Conservation (phyloP, 2,329 filamentous ascomycete genomes). For the Aspergillus sp. region DNA sequence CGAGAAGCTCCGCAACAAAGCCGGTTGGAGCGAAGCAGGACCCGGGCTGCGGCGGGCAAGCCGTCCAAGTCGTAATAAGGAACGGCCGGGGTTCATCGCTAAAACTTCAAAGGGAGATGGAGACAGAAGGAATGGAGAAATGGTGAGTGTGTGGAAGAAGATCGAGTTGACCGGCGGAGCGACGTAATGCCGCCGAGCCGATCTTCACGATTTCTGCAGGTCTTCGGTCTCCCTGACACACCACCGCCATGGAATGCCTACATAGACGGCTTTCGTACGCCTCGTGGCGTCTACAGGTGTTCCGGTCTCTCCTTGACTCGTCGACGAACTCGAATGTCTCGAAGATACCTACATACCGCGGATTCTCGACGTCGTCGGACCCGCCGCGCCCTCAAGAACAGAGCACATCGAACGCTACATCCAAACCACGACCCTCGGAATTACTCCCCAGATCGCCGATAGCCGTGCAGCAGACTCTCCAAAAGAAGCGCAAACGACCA, state of each 20-base stretch:
- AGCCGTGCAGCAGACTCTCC: conserved; percentile 14
- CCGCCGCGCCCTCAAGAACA: neutral
- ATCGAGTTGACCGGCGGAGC: neutral
- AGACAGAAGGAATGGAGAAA: neutral
- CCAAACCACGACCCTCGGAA: conserved; percentile 18
- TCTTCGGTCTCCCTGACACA: neutral
- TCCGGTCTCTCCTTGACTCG: conserved; percentile 6
- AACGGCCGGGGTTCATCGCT: conserved; percentile 18
- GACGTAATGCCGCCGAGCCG: neutral
- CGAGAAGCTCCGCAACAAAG: conserved; percentile 21
- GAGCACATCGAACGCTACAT: conserved; percentile 1
- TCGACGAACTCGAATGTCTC: neutral
- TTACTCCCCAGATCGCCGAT: conserved; percentile 31
- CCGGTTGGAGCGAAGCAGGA: conserved; percentile 3
- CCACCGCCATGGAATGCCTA: conserved; percentile 19
- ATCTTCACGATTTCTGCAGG: neutral
- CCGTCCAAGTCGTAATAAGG: conserved; percentile 18
- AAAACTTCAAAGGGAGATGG: neutral
- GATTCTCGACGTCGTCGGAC: conserved; percentile 9
- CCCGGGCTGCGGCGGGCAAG: conserved; percentile 3
- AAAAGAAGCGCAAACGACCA: conserved; percentile 18
- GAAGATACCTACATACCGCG: conserved; percentile 2
- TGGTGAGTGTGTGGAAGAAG: conserved; percentile 1
- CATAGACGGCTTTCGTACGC: conserved; percentile 20
- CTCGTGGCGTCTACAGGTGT: conserved; percentile 24